Evolutionary conservation across 164 flowering plant genomes (phyloP).

Genomic region (Santalum album): DNA sequence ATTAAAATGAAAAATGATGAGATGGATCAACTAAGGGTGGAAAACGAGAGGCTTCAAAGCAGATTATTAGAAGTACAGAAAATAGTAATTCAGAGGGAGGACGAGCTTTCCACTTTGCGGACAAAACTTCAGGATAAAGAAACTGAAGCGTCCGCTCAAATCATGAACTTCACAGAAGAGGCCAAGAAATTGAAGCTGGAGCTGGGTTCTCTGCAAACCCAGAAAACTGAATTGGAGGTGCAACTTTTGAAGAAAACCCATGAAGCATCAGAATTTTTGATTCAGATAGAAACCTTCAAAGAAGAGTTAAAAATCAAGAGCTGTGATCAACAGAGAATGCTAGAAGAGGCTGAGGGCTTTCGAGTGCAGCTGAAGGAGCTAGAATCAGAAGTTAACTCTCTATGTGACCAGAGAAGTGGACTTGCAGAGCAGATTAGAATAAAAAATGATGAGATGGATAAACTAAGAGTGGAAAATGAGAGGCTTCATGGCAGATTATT

Average conservation of each 20-base stretch:
- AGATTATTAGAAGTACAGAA: neutral
- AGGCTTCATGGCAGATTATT: neutral
- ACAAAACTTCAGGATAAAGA: constrained; percentile 17
- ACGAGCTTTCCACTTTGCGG: constrained; percentile 9
- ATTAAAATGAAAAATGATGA: neutral
- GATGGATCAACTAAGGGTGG: neutral
- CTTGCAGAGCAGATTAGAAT: neutral
- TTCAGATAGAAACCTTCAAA: constrained; percentile 21
- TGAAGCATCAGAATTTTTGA: constrained; percentile 18
- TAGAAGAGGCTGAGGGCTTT: neutral
- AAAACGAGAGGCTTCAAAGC: neutral
- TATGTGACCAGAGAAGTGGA: neutral
- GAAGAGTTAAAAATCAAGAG: constrained; percentile 19
- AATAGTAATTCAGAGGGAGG: neutral
- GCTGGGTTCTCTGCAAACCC: neutral
- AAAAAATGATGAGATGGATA: neutral
- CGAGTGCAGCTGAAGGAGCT: neutral
- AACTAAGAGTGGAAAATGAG: neutral
- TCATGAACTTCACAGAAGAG: neutral
- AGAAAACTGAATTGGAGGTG: constrained; percentile 5
- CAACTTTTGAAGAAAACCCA: constrained; percentile 33
- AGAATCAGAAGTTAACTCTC: neutral
- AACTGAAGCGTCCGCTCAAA: constrained; percentile 9
- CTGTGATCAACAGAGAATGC: constrained; percentile 17
- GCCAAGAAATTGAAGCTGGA: neutral